A percentile compares a stretch with the other conserved stretches of the same genome.
Conservation (phyloP, 225 moss, liverwort and hornwort species). For the Takakia lepidozioides region DNA sequence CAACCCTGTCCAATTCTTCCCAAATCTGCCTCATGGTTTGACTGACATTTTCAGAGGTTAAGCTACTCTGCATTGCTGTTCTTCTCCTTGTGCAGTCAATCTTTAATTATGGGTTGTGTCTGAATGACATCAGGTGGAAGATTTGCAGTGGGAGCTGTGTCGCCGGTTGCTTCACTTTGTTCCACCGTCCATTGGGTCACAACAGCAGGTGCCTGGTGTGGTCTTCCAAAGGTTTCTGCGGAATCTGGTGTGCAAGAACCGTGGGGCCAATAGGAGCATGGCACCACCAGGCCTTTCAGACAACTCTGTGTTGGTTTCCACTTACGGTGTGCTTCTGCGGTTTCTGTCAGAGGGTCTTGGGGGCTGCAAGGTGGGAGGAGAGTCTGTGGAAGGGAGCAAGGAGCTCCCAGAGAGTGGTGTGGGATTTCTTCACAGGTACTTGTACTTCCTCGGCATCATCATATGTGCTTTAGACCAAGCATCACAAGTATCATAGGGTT, state of each 20-base stretch:
- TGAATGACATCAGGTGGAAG: slow-evolving; percentile 64
- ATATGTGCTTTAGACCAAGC: too few species aligned
- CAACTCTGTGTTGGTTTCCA: slow-evolving; percentile 96
- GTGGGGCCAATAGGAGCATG: slow-evolving; percentile 86
- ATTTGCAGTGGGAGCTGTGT: slow-evolving; percentile 96
- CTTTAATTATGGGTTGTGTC: too few species aligned
- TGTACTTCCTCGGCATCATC: too few species aligned
- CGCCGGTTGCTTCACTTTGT: slow-evolving; percentile 78
- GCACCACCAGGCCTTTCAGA: slow-evolving; percentile 98
- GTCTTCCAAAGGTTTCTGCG: slow-evolving; percentile 77
- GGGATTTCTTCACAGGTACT: slow-evolving; percentile 74
- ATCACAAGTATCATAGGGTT: too few species aligned
- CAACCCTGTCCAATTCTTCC: too few species aligned
- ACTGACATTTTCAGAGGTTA: too few species aligned
- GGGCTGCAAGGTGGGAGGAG: slow-evolving; percentile 45
- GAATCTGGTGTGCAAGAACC: slow-evolving; percentile 73
- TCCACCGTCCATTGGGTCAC: slow-evolving; percentile 50
- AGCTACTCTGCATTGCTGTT: too few species aligned
- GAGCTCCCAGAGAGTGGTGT: slow-evolving; percentile 42
- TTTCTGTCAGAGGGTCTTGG: slow-evolving; percentile 90
- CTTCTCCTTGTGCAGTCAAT: too few species aligned
- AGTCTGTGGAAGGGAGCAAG: slow-evolving; percentile 46
- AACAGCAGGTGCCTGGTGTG: slow-evolving; percentile 73
- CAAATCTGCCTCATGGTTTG: too few species aligned
- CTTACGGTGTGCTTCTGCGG: slow-evolving; percentile 81